phyloP scores from a whole-genome alignment of 1,139 yeast species.

The Candida sojae region DNA sequence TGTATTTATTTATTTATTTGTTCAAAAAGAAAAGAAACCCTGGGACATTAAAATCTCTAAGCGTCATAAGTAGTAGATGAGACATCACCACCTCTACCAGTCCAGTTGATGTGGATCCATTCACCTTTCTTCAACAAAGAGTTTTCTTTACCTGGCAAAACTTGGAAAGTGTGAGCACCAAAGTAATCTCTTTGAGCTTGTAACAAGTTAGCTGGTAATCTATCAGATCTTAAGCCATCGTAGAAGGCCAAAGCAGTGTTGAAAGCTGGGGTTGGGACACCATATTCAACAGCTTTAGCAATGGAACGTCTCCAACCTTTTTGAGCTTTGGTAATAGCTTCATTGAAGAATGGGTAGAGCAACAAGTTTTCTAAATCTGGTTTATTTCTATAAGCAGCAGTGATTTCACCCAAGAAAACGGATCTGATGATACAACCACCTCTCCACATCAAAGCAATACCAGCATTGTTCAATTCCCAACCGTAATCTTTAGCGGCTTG shows the following conservation, averaged over 20 bases:
- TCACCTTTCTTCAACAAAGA: constrained; percentile 74
- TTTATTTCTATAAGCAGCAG: constrained; percentile 91
- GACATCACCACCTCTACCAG: constrained; percentile 98
- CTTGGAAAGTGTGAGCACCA: constrained; percentile 99
- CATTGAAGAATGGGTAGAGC: constrained; percentile 91
- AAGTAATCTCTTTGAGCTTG: constrained; percentile 99
- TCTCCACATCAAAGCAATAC: constrained; percentile 99
- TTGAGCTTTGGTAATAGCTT: constrained; percentile 93
- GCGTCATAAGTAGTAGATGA: constrained; percentile 95
- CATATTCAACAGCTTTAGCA: constrained; percentile 74
- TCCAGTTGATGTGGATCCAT: constrained; percentile 97
- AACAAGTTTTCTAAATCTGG: constrained; percentile 93
- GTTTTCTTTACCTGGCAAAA: constrained; percentile 82
- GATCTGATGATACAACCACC: constrained; percentile 99
- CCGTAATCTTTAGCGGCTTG: constrained; percentile 97
- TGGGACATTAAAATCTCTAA: constrained; percentile 33
- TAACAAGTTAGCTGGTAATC: constrained; percentile 94
- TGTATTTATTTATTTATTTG: too few species aligned
- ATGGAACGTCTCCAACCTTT: constrained; percentile 91
- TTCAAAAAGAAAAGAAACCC: too few species aligned
- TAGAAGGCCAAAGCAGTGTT: constrained; percentile 95
- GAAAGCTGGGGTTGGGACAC: constrained; percentile 98
- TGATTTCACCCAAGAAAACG: constrained; percentile 95
- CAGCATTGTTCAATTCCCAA: constrained; percentile 98
- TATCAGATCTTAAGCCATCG: constrained; percentile 97